phyloP scores from a whole-genome alignment of 768 basidiomycete genomes.

The Coprinellus micaceus region DNA sequence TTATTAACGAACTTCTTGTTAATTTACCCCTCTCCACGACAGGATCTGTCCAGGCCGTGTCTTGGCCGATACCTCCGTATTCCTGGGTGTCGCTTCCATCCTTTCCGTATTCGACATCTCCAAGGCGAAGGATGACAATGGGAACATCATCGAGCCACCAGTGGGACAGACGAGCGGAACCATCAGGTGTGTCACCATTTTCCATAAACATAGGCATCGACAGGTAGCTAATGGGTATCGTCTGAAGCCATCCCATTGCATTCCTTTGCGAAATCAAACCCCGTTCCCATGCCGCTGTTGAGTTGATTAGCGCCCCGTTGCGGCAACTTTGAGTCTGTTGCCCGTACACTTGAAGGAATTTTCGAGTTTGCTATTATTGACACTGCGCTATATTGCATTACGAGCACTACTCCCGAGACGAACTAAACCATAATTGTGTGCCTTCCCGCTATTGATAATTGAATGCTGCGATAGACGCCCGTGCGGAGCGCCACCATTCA shows the following conservation, averaged over 20 bases:
- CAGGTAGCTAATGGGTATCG: too few relatives aligned
- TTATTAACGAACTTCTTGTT: not conserved
- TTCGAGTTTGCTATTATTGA: too few relatives aligned
- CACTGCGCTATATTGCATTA: too few relatives aligned
- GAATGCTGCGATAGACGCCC: too few relatives aligned
- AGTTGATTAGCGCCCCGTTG: not conserved
- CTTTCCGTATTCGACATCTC: conserved; percentile 41
- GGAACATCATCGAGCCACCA: conserved; percentile 29
- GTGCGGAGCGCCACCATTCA: too few relatives aligned
- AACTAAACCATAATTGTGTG: too few relatives aligned
- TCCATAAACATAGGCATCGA: too few relatives aligned
- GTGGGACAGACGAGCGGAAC: conserved; percentile 42
- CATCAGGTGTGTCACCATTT: conserved; percentile 43
- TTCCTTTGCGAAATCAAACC: not conserved
- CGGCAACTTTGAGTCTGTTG: too few relatives aligned
- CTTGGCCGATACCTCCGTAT: conserved; percentile 42
- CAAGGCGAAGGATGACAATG: conserved; percentile 22
- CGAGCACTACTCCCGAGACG: too few relatives aligned
- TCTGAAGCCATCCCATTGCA: too few relatives aligned
- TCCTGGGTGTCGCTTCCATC: conserved; percentile 37
- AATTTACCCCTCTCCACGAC: not conserved
- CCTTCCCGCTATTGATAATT: too few relatives aligned
- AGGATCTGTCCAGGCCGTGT: conserved; percentile 38
- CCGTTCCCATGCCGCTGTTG: not conserved
- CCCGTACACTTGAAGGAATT: too few relatives aligned